Evolutionary conservation across 805 yeast genomes (phyloP).

Genomic region (Vanderwaltozyma verrucispora): DNA sequence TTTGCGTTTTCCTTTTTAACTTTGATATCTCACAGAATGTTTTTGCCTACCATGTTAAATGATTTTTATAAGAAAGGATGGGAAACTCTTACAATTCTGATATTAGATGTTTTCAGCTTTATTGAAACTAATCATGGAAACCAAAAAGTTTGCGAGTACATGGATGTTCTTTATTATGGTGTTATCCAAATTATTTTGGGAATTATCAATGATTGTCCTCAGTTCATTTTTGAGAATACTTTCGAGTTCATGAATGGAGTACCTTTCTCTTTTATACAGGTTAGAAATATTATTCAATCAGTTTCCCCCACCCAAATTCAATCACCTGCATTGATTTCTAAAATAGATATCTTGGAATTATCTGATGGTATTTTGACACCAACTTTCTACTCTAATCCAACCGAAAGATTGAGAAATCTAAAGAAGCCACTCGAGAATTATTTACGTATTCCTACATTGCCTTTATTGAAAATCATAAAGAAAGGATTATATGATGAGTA

Average conservation of each 20-base stretch:
- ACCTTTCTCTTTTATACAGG: conserved; percentile 65
- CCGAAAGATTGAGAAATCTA: conserved; percentile 49
- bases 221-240: conserved; percentile 67
- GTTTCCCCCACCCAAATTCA: conserved; percentile 59
- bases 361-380: background rate
- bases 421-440: conserved; percentile 73
- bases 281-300: conserved; percentile 71
- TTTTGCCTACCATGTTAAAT: conserved; percentile 64
- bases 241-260: conserved; percentile 58
- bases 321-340: conserved; percentile 70
- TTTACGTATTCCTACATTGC: conserved; percentile 62
- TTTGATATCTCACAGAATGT: conserved; percentile 76
- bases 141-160: conserved; percentile 45
- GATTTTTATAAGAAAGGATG: conserved; percentile 48
- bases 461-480: conserved; percentile 54
- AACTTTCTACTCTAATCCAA: conserved; percentile 55
- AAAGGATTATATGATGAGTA: conserved; percentile 42
- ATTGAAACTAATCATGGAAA: conserved; percentile 55
- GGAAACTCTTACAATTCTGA: conserved; percentile 45
- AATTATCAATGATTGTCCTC: conserved; percentile 80
- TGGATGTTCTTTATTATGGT: conserved; percentile 76
- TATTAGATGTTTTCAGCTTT: conserved; percentile 63
- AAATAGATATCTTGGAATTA: conserved; percentile 50
- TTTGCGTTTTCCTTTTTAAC: conserved; percentile 93
- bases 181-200: conserved; percentile 66